phyloP scores from a whole-genome alignment of 2,329 filamentous ascomycete genomes.

The Emmonsiellopsis sp. region DNA sequence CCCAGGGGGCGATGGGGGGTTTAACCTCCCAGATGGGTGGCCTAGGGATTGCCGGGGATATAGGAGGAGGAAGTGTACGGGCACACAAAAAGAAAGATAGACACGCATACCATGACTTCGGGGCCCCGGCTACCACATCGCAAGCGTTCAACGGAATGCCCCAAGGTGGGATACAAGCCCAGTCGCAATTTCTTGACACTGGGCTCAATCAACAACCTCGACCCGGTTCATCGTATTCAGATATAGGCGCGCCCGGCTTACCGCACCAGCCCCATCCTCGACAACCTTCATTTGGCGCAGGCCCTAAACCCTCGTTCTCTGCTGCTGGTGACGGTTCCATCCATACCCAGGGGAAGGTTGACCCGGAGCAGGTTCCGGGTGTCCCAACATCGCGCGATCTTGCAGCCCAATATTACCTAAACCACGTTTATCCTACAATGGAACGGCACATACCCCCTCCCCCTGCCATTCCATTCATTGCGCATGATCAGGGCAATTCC shows the following conservation, averaged over 20 bases:
- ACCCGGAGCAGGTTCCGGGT: conserved; percentile 87
- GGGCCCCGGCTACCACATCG: conserved; percentile 58
- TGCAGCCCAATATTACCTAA: conserved; percentile 74
- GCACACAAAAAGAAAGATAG: conserved; percentile 78
- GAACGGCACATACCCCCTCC: conserved; percentile 88
- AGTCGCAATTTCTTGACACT: conserved; percentile 51
- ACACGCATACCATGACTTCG: conserved; percentile 83
- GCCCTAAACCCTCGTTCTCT: conserved; percentile 25
- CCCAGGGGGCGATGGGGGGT: conserved; percentile 28
- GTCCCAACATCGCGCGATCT: conserved; percentile 76
- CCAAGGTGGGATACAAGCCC: conserved; percentile 42
- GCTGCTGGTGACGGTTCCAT: conserved; percentile 46
- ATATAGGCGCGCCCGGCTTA: conserved; percentile 16
- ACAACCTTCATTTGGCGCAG: conserved; percentile 26
- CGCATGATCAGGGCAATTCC: conserved; percentile 92
- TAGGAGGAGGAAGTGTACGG: conserved; percentile 32
- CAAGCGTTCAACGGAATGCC: conserved; percentile 63
- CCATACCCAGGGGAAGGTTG: conserved; percentile 64
- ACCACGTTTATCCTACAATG: conserved; percentile 87
- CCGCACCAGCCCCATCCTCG: conserved; percentile 32
- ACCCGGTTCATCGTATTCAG: conserved; percentile 22
- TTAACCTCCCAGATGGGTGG: conserved; percentile 63
- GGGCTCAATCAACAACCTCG: conserved; percentile 33
- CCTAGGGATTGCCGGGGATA: conserved; percentile 56
- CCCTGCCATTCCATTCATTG: conserved; percentile 77